Evolutionary conservation across 495 filamentous ascomycete species (phyloP).

Genomic region (Lindgomyces ingoldianus): DNA sequence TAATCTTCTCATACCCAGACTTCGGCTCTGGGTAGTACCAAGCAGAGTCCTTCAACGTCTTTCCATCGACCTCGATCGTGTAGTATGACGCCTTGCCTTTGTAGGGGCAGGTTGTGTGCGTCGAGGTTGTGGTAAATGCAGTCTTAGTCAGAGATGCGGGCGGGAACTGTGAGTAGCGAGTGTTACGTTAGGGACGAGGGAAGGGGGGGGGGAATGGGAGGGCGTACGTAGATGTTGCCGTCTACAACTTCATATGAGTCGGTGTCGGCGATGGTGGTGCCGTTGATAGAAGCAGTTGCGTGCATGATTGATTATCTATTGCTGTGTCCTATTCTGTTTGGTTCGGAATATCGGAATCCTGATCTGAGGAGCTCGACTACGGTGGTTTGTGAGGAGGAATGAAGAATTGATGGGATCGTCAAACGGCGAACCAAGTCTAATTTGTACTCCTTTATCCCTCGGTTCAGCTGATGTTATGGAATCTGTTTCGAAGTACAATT

Average conservation of each 20-base stretch:
- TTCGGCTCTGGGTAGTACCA: conserved; percentile 68
- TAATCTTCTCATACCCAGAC: conserved; percentile 59
- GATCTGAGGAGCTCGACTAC: neutral
- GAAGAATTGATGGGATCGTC: too few relatives aligned
- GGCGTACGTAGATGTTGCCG: conserved; percentile 68
- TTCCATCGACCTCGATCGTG: conserved; percentile 51
- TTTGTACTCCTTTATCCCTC: too few relatives aligned
- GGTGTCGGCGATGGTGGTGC: conserved; percentile 60
- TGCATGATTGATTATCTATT: conserved; percentile 52
- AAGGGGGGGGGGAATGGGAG: neutral
- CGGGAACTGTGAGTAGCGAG: conserved; percentile 16
- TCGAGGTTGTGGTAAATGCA: conserved; percentile 52
- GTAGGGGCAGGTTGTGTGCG: conserved; percentile 63
- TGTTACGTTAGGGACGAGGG: conserved; percentile 5
- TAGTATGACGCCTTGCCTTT: conserved; percentile 73
- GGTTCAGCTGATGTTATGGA: neutral
- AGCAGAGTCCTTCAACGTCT: conserved; percentile 60
- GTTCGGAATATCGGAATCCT: neutral
- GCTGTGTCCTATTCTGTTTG: neutral
- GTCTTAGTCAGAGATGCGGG: conserved; percentile 52
- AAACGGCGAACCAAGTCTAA: too few relatives aligned
- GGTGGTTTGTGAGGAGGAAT: too few relatives aligned
- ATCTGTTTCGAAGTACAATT: neutral
- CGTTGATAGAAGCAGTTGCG: conserved; percentile 61
- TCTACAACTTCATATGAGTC: conserved; percentile 66